Conservation (phyloP, 2,329 filamentous ascomycete species). For the Beauveria sp. region DNA sequence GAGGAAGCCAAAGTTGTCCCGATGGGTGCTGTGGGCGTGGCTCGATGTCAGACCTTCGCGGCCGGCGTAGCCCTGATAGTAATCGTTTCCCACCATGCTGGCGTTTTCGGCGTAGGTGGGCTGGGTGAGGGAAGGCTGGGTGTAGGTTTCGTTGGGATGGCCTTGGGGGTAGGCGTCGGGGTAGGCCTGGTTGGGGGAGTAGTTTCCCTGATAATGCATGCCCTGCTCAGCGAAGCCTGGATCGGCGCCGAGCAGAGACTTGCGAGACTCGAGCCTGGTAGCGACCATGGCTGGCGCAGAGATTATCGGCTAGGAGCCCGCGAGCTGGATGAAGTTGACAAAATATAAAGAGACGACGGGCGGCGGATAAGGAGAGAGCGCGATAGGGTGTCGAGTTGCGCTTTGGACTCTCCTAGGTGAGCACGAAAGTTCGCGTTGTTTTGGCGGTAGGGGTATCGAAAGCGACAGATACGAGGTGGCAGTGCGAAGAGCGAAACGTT, state of each 20-base stretch:
- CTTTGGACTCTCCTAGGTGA: neutral
- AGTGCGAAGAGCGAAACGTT: neutral
- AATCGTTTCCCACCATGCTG: conserved; percentile 20
- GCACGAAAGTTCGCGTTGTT: neutral
- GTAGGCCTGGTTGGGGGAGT: conserved; percentile 15
- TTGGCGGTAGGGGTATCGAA: neutral
- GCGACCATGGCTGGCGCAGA: conserved; percentile 26
- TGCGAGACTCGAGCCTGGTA: conserved; percentile 32
- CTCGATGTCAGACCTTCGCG: conserved; percentile 29
- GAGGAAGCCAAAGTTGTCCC: conserved; percentile 58
- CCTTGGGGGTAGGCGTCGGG: conserved; percentile 22
- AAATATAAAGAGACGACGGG: neutral
- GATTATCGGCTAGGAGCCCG: neutral
- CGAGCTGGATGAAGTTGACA: neutral
- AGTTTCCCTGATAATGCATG: conserved; percentile 16
- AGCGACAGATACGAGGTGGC: conserved; percentile 1
- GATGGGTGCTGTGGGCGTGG: conserved; percentile 23
- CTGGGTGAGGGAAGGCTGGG: conserved; percentile 19
- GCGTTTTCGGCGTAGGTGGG: conserved; percentile 22
- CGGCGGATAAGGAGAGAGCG: neutral
- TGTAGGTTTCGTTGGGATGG: conserved; percentile 18
- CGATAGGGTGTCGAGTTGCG: neutral
- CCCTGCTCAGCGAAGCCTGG: conserved; percentile 28
- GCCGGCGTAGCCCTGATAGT: conserved; percentile 29
- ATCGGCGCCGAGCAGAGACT: conserved; percentile 32